phyloP scores from a whole-genome alignment of 2,329 filamentous ascomycete genomes.

The Pseudogymnoascus pannorum region DNA sequence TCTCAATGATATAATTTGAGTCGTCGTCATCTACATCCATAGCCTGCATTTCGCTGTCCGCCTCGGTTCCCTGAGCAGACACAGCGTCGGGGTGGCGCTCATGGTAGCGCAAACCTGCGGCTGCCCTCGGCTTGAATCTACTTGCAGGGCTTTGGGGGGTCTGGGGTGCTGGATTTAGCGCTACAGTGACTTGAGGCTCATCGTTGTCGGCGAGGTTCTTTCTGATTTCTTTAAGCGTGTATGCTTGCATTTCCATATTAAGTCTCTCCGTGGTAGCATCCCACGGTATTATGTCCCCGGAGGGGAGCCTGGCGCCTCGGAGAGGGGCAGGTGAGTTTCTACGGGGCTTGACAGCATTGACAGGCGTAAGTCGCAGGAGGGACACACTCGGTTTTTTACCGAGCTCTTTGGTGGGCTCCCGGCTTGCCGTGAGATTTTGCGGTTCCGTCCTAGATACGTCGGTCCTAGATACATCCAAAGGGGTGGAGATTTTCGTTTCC shows the following conservation, averaged over 20 bases:
- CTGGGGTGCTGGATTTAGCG: slow-evolving; percentile 8
- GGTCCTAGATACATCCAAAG: background rate
- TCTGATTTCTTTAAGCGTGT: slow-evolving; percentile 51
- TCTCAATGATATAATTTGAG: slow-evolving; percentile 56
- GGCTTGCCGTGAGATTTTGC: slow-evolving; percentile 19
- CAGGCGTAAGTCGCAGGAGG: background rate
- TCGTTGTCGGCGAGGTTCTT: slow-evolving; percentile 37
- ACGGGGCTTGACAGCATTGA: slow-evolving; percentile 6
- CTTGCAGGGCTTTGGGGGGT: slow-evolving; percentile 20
- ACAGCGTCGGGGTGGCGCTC: slow-evolving; percentile 45
- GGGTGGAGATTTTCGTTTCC: background rate
- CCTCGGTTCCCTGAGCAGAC: slow-evolving; percentile 19
- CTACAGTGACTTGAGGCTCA: slow-evolving; percentile 17
- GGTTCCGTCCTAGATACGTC: background rate
- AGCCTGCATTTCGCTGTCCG: slow-evolving; percentile 27
- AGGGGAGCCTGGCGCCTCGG: slow-evolving; percentile 21
- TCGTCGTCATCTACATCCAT: slow-evolving; percentile 39
- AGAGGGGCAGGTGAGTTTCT: slow-evolving; percentile 17
- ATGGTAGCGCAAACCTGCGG: slow-evolving; percentile 43
- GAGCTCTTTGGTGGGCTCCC: slow-evolving; percentile 34
- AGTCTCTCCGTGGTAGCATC: slow-evolving; percentile 35
- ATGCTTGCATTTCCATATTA: slow-evolving; percentile 49
- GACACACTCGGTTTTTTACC: background rate
- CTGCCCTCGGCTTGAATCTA: slow-evolving; percentile 50
- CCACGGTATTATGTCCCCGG: slow-evolving; percentile 33